Evolutionary conservation across 352 stramenopile genomes (phyloP).

Genomic region (Globisporangium paroecandrum): DNA sequence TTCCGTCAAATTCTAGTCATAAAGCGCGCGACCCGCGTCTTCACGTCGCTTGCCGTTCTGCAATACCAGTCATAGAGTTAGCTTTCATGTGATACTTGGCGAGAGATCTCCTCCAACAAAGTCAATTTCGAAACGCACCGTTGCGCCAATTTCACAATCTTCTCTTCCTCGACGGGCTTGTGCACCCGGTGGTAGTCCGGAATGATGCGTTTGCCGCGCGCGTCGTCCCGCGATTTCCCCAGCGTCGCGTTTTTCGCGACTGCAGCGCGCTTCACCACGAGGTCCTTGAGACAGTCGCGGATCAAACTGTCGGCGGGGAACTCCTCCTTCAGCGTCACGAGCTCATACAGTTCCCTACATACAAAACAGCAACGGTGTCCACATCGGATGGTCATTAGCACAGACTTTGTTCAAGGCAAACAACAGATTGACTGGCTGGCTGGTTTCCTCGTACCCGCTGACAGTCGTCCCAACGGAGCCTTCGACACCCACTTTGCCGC

Average conservation of each 20-base stretch:
- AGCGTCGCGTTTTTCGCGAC: slow-evolving; percentile 58
- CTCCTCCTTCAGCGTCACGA: slow-evolving; percentile 44
- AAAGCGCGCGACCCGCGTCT: slow-evolving; percentile 18
- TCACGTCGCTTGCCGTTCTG: slow-evolving; percentile 13
- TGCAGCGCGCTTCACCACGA: slow-evolving; percentile 47
- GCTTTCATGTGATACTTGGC: background rate
- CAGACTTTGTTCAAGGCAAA: background rate
- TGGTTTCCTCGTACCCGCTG: slow-evolving; percentile 24
- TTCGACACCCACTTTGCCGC: slow-evolving; percentile 27
- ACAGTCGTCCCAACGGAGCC: slow-evolving; percentile 24
- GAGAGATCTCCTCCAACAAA: background rate
- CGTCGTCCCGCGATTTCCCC: slow-evolving; percentile 70
- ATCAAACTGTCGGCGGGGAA: slow-evolving; percentile 34
- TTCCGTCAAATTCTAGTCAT: slow-evolving; percentile 12
- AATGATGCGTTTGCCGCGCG: slow-evolving; percentile 64
- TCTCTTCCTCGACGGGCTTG: slow-evolving; percentile 39
- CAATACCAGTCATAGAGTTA: background rate
- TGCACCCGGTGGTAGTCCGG: slow-evolving; percentile 71
- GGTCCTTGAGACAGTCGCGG: slow-evolving; percentile 52
- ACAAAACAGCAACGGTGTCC: background rate
- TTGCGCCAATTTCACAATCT: slow-evolving; percentile 42
- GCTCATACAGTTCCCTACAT: slow-evolving; percentile 30
- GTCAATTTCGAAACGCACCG: slow-evolving; percentile 25
- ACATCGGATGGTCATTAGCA: background rate
- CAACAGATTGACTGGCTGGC: background rate